Percentiles rank a stretch among this genome's conserved stretches.
These are phyloP conservation scores for Rhizophora mangle DNA, from an alignment of 345 rosid genomes.

Conservation along the genomic window DNA sequence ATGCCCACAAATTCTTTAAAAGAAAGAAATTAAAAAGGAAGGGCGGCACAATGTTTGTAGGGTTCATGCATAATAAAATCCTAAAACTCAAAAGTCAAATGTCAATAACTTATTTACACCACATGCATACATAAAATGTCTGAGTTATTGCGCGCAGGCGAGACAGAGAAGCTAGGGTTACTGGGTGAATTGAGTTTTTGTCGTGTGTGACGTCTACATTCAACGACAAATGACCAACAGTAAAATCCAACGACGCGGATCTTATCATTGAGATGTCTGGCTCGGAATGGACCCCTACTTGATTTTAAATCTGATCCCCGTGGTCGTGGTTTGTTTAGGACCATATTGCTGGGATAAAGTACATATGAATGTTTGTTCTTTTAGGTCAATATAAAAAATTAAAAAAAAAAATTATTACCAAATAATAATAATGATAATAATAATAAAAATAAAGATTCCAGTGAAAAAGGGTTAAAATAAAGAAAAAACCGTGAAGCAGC, in stretches of 20 bases:
- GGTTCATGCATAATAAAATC: not conserved
- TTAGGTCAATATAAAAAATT: not conserved
- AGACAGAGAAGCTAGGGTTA: slow-evolving; percentile 1
- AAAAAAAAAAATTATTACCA: no score
- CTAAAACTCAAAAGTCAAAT: not conserved
- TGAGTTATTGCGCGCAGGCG: not conserved
- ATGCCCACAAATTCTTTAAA: no score
- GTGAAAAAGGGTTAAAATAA: no score
- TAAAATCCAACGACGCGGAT: slow-evolving; percentile 5
- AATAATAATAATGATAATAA: no score
- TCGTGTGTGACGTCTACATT: slow-evolving; percentile 13
- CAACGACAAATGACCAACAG: no score
- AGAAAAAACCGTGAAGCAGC: no score
- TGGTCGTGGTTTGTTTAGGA: slow-evolving; percentile 4
- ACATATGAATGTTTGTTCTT: not conserved
- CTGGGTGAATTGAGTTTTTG: slow-evolving; percentile 7
- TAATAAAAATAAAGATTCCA: no score
- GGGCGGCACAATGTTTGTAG: no score
- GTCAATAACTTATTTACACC: not conserved
- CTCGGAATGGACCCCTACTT: not conserved
- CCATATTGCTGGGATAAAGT: not conserved
- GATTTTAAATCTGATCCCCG: not conserved
- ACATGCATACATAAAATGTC: not conserved
- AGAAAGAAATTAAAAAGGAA: no score
- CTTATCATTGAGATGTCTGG: slow-evolving; percentile 7